Evolutionary conservation across 305 asterid species (phyloP), one percentile per base, ranked within the genome.

Genomic region (Withania somnifera): DNA sequence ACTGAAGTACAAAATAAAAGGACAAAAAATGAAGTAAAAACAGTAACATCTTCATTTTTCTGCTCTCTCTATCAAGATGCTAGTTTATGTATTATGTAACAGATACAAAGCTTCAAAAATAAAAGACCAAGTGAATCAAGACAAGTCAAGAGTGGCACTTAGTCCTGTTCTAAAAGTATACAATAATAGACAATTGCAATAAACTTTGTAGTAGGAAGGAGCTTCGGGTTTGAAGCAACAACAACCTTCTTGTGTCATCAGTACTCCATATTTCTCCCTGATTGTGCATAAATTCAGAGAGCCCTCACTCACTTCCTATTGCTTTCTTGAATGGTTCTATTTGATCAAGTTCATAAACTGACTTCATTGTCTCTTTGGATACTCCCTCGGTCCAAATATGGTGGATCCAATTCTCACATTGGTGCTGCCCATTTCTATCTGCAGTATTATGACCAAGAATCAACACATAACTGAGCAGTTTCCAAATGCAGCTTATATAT

Each of bases 381-480:
- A 94, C 77, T 91, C 91, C 78, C 98, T 86, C 5, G 97, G 95
- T 69, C 98, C 98, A 68, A 94, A 94, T 87, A 94, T 94, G 75
- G 97, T 94, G 53, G 97, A 90, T 86, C 98, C 98, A 20, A 94
- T 86, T 87, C 98, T 89, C 84, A 93, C 97, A 61, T 86, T 93
- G 51, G 97, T 94, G 82, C 97, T 94, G 50, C 98, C 98, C 97
- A 92, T 88, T 85, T 89, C 95, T 79, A 94, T 93, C 97, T 94
- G 93, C 92, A 90, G 60, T 36, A 36, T 83, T n/a, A 75, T 9
- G 42, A 82, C 7, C 38, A 9, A 28, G 45, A 40, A 24, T 79
- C 82, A 79, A 24, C 26, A 20, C 9, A 78, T 7, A 19, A 56
- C 67, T 26, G 9, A 50, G 45, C 61, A 75, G 61, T 50, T 75